Conservation (phyloP, 1,139 yeast species). For the Arxiozyma heterogenica region DNA sequence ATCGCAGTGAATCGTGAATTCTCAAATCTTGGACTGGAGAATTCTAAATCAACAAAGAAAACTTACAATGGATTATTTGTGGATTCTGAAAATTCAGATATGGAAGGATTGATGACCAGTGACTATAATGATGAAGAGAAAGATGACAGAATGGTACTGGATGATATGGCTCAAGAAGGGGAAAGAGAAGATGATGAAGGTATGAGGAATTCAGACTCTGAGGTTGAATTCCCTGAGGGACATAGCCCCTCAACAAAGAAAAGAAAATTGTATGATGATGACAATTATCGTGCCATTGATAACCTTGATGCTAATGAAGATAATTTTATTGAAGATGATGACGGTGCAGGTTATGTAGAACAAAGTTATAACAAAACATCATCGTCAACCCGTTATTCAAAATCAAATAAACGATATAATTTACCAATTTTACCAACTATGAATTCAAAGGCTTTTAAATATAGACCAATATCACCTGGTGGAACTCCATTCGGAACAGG, state of each 20-base stretch:
- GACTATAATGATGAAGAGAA: slow-evolving; percentile 3
- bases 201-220: slow-evolving; percentile 13
- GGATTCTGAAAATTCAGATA: slow-evolving; percentile 28
- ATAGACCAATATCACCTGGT: slow-evolving; percentile 52
- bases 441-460: slow-evolving; percentile 13
- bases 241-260: slow-evolving; percentile 12
- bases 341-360: slow-evolving; percentile 41
- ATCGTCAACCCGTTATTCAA: neutral
- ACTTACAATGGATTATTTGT: slow-evolving; percentile 16
- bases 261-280: slow-evolving; percentile 1
- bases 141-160: slow-evolving; percentile 6
- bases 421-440: neutral
- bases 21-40: neutral
- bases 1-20: slow-evolving; percentile 5
- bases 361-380: slow-evolving; percentile 4
- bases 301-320: slow-evolving; percentile 29
- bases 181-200: slow-evolving; percentile 18
- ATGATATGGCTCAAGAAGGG: slow-evolving; percentile 25
- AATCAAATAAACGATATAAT: neutral
- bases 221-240: slow-evolving; percentile 21
- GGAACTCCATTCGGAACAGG: slow-evolving; percentile 68
- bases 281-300: slow-evolving; percentile 10
- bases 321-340: slow-evolving; percentile 49
- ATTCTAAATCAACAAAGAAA: slow-evolving; percentile 5
- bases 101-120: slow-evolving; percentile 26